A percentile compares a stretch with the other conserved stretches of the same genome.
phyloP scores from a whole-genome alignment of 768 basidiomycete genomes.

The Nidula microcarpa region DNA sequence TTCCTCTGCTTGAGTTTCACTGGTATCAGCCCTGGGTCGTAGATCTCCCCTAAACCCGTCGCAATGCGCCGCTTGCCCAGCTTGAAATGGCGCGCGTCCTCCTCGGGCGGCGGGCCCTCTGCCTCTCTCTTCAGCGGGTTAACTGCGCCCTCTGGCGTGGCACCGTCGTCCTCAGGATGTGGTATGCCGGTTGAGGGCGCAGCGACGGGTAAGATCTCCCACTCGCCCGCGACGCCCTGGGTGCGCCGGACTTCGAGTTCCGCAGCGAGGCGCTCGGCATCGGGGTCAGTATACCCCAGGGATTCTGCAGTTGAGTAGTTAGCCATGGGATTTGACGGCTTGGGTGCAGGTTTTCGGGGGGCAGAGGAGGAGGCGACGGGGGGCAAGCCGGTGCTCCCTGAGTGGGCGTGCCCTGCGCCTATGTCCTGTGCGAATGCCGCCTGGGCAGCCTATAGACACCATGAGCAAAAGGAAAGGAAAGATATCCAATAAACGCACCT shows the following conservation, averaged over 20 bases:
- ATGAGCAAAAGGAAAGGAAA: background rate
- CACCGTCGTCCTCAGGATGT: background rate
- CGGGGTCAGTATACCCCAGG: conserved; percentile 77
- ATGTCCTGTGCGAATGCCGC: conserved; percentile 79
- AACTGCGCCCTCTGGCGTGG: conserved; percentile 13
- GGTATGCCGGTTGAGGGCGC: background rate
- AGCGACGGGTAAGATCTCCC: conserved; percentile 54
- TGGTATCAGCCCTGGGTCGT: conserved; percentile 71
- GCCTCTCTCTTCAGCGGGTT: conserved; percentile 32
- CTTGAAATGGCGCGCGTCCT: conserved; percentile 62
- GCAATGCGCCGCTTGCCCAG: conserved; percentile 59
- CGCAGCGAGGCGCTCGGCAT: conserved; percentile 59
- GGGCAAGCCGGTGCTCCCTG: conserved; percentile 24
- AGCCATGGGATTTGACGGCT: conserved; percentile 63
- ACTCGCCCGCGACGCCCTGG: conserved; percentile 74
- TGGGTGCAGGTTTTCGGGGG: conserved; percentile 36
- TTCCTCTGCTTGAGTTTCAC: conserved; percentile 54
- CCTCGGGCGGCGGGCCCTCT: conserved; percentile 30
- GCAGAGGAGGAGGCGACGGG: conserved; percentile 27
- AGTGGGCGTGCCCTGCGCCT: conserved; percentile 59
- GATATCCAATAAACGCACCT: conserved; percentile 37
- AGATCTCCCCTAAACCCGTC: conserved; percentile 71
- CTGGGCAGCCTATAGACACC: conserved; percentile 58
- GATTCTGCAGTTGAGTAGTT: conserved; percentile 89
- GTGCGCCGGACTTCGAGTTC: conserved; percentile 56